phyloP scores from a whole-genome alignment of 2,329 filamentous ascomycete species.

The Pseudogymnoascus sp. region DNA sequence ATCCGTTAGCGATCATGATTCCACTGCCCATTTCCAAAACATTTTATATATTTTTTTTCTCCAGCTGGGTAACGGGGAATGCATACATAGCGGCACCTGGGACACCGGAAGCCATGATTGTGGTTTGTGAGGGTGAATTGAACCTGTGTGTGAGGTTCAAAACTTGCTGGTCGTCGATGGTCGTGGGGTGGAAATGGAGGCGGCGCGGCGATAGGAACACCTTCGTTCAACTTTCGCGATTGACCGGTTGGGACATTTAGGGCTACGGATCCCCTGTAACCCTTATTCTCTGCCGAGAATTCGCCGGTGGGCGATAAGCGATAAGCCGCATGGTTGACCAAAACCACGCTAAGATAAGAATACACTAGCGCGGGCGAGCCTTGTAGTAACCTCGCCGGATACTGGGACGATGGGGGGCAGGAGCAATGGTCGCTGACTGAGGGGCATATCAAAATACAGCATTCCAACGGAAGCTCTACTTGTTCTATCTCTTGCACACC shows the following conservation, averaged over 20 bases:
- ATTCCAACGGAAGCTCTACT: neutral
- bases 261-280: constrained; percentile 10
- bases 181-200: constrained; percentile 15
- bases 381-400: neutral
- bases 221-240: constrained; percentile 2
- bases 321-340: neutral
- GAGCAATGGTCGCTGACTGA: constrained; percentile 3
- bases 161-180: constrained; percentile 23
- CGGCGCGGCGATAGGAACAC: constrained; percentile 2
- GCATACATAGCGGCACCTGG: constrained; percentile 32
- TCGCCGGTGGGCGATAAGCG: constrained; percentile 6
- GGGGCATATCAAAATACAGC: constrained; percentile 5
- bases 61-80: neutral
- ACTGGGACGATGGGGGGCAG: constrained; percentile 1
- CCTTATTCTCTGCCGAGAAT: constrained; percentile 9
- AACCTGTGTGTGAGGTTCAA: constrained; percentile 24
- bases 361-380: constrained; percentile 8
- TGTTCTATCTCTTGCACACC: neutral
- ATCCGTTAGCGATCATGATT: constrained; percentile 14
- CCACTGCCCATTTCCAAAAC: neutral
- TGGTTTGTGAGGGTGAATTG: constrained; percentile 21
- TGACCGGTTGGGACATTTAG: constrained; percentile 4
- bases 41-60: neutral
- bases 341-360: constrained; percentile 3
- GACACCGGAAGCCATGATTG: constrained; percentile 32